These are phyloP conservation scores for Macrolepiota fuliginosa DNA, from an alignment of 768 basidiomycete genomes.

Conservation along the genomic window DNA sequence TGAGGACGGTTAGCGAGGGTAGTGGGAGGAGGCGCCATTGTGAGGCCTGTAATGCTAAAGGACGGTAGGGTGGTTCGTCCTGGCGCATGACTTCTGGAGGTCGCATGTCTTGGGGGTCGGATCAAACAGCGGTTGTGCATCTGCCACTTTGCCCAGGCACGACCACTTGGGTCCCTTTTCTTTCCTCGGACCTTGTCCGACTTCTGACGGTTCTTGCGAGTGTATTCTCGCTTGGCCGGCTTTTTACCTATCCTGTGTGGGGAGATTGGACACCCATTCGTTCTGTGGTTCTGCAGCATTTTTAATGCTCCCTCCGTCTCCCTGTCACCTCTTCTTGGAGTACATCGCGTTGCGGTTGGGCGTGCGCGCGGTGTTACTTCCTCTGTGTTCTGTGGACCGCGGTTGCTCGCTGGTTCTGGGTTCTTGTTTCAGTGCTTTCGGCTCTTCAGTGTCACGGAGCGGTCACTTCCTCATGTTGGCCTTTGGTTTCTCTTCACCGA, in stretches of 20 bases:
- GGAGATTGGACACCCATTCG: not conserved
- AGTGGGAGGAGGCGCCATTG: constrained; percentile 31
- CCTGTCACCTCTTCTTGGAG: not conserved
- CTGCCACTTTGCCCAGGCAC: not conserved
- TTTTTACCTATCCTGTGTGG: not conserved
- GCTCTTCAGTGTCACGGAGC: not conserved
- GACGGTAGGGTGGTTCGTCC: not conserved
- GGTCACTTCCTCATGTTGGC: not conserved
- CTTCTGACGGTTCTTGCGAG: not conserved
- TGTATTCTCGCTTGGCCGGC: not conserved
- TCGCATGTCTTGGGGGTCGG: not conserved
- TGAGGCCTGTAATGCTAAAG: constrained; percentile 35
- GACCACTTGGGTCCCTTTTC: not conserved
- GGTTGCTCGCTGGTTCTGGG: not conserved
- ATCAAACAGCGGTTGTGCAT: not conserved
- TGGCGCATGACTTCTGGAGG: not conserved
- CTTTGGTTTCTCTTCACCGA: not conserved
- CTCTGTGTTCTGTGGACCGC: not conserved
- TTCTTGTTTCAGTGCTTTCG: not conserved
- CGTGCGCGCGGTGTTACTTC: not conserved
- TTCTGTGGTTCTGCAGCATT: not conserved
- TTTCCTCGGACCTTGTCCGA: not conserved
- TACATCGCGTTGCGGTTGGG: not conserved
- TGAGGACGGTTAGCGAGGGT: constrained; percentile 27
- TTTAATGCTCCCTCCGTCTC: not conserved